phyloP scores from a whole-genome alignment of 495 filamentous ascomycete species.

The Cladorrhinum samala region DNA sequence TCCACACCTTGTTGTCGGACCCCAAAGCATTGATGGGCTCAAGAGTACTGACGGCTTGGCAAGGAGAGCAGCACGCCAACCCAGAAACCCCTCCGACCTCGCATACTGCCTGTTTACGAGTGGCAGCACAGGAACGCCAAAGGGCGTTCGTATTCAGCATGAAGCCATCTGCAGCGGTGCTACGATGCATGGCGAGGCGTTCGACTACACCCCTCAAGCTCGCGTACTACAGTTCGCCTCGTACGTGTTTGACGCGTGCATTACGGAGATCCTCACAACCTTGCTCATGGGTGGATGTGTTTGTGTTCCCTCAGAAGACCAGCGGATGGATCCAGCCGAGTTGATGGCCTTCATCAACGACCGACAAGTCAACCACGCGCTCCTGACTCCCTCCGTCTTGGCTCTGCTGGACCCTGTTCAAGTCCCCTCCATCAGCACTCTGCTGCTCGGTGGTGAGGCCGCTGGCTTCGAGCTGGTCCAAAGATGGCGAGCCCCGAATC shows the following conservation, averaged over 20 bases:
- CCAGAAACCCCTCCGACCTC: background rate
- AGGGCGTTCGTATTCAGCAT: conserved; percentile 4
- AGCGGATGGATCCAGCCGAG: conserved; percentile 3
- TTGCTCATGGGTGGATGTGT: conserved; percentile 4
- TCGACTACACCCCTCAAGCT: background rate
- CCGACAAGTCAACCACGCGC: background rate
- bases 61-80: background rate
- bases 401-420: background rate
- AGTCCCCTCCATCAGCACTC: background rate
- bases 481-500: background rate
- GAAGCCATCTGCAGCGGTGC: background rate
- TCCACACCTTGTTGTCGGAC: background rate
- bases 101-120: conserved; percentile 5
- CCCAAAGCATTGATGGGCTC: background rate
- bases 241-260: conserved; percentile 3
- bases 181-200: background rate
- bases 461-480: background rate
- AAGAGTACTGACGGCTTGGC: too few species aligned
- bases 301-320: conserved; percentile 3
- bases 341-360: background rate
- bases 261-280: conserved; percentile 5
- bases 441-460: conserved; percentile 4
- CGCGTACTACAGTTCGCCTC: conserved; percentile 6
- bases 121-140: conserved; percentile 5
- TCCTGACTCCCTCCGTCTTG: conserved; percentile 1